phyloP scores from a whole-genome alignment of 768 basidiomycete genomes.

The Amanita brunnescens region DNA sequence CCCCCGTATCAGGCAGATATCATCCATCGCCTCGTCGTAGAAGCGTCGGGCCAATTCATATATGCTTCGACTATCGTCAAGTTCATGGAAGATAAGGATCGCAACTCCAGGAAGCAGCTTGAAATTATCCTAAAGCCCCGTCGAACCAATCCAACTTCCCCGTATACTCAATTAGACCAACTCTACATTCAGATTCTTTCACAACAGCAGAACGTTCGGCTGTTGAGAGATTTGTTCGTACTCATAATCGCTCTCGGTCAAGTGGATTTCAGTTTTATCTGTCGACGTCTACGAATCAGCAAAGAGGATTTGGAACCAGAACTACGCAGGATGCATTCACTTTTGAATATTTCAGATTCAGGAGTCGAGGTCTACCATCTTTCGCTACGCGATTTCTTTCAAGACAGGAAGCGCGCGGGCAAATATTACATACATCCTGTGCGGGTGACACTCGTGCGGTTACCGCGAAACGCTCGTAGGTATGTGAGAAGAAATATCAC shows the following conservation, averaged over 20 bases:
- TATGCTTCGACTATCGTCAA: constrained; percentile 17
- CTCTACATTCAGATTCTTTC: not conserved
- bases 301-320: not conserved
- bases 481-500: not conserved
- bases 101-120: not conserved
- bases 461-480: not conserved
- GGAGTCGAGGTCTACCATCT: not conserved
- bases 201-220: not conserved
- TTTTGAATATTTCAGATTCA: not conserved
- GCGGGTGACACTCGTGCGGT: not conserved
- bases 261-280: not conserved
- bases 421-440: not conserved
- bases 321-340: not conserved
- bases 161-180: constrained; percentile 5
- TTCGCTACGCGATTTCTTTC: not conserved
- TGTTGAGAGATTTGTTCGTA: not conserved
- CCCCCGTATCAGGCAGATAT: not conserved
- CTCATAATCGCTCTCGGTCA: not conserved
- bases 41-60: constrained; percentile 17
- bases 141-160: not conserved
- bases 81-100: not conserved
- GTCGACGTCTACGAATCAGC: not conserved
- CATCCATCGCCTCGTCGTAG: not conserved
- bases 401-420: not conserved
- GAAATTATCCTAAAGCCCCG: not conserved